Evolutionary conservation across 768 basidiomycete species (phyloP), one percentile per base, ranked within the genome.

Genomic region (Russula lepida): DNA sequence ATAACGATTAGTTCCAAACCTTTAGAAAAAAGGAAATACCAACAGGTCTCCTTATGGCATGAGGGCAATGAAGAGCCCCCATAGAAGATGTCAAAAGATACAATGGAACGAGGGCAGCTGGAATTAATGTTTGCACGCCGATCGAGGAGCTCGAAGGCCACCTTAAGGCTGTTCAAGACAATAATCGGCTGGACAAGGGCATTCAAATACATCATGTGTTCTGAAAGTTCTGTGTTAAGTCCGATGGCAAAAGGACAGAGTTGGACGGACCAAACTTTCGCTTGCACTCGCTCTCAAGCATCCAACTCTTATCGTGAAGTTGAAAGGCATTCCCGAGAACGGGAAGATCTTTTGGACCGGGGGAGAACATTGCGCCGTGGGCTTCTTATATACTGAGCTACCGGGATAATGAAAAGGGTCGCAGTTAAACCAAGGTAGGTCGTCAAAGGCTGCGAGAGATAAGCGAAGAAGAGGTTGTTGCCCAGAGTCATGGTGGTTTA

Each of bases 341-440:
- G 1, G 52, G 59, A 32, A 60, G 33, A 0, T 52, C 52, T 5
- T 35, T 53, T 37, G 59, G 52, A 30, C 59, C 59, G 0, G 59
- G 59, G 9, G 59, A n/a, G 59, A 15, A 60, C 25, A 11, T 17
- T 35, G 2, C 59, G 52, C 59, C 59, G 48, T 7, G 51, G 25
- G 8, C 59, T 60, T 35, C 44, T 48, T 1, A 6, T 46, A 30
- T 60, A 54, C 13, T 39, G 33, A 19, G 9, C 21, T 32, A 27
- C 25, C 1, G 48, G 33, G 28, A 37, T 52, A 35, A 48, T 30
- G 44, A 39, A 37, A 54, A 12, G 27, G 25, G 13, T n/a, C 21
- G 21, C 19, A 4, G 44, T 19, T 9, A 58, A 32, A 25, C 17
- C 23, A 33, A 44, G 9, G 6, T 6, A 50, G 4, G 41, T 9